Evolutionary conservation across 1,139 yeast species (phyloP).

Genomic region (Yamadazyma kanchanaburiensis): DNA sequence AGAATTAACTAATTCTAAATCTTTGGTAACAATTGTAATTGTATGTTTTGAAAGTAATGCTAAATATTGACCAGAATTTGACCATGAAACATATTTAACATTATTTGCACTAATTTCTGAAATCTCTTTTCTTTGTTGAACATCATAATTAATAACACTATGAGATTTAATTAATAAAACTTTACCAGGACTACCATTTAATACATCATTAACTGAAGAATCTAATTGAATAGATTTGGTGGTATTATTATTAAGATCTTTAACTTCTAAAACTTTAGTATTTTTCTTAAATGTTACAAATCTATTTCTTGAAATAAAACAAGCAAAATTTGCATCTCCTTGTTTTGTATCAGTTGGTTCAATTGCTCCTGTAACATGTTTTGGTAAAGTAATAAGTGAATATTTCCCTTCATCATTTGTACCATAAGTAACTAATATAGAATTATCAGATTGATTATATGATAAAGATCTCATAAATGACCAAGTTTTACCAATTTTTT

Average conservation of each 20-base stretch:
- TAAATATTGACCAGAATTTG: conserved; percentile 80
- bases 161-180: conserved; percentile 71
- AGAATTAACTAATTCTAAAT: conserved; percentile 74
- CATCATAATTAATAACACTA: conserved; percentile 80
- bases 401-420: conserved; percentile 61
- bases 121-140: conserved; percentile 83
- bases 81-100: conserved; percentile 89
- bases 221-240: conserved; percentile 84
- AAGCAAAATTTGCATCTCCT: conserved; percentile 84
- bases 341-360: conserved; percentile 78
- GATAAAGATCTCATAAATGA: conserved; percentile 80
- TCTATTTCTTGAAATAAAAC: conserved; percentile 91
- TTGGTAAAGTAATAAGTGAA: conserved; percentile 76
- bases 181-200: conserved; percentile 79
- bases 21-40: conserved; percentile 80
- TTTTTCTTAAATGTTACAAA: conserved; percentile 76
- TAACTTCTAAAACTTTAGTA: conserved; percentile 68
- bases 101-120: conserved; percentile 70
- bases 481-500: conserved; percentile 84
- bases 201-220: conserved; percentile 66
- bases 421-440: conserved; percentile 79
- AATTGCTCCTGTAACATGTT: conserved; percentile 86
- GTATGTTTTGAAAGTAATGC: conserved; percentile 93
- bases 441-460: conserved; percentile 89
- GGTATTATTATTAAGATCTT: conserved; percentile 75